Base-by-base conservation (phyloP, 257 asterid genomes). In the Anisodus tanguticus region DNA sequence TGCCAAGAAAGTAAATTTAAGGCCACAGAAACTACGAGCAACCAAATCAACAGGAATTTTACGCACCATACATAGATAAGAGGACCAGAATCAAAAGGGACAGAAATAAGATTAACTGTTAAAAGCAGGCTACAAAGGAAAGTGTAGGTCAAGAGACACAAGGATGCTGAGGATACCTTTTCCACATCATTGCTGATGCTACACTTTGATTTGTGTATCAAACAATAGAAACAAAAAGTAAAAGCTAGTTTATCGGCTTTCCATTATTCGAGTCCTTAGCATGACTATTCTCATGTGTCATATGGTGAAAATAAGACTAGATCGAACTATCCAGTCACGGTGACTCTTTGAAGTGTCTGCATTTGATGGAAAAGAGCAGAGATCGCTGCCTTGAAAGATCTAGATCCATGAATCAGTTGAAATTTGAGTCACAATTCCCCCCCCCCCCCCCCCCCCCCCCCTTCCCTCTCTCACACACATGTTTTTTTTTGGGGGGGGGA, bases 1-100 rank as follows among this genome's bases (percentile, higher is more conserved):
- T 97, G 87, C 71, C 89, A 88, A 64, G 86, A 83, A 55, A 82
- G 22, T 15, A 82, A 81, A 37, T 54, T 74, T 70, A 31, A 88
- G 66, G 79, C 81, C 55, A 54, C 86, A 60, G 22, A 80, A 60
- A n/a, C 16, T 47, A 55, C 11, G 5, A 66, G 82, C 43, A 69
- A 45, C 57, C 57, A 35, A 37, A 53, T 41, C 67, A 39, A 19
- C 59, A 47, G 9, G 81, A 76, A 12, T 51, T 74, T 4, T 76
- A 58, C 17, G n/a, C 81, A 5, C 10, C 59, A 72, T 12, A 49
- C 45, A 76, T 76, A 74, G 63, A 76, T 47, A 74, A 19, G 41
- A 76, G 63, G 63, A 76, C 81, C 64, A 53, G 49, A 76, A 53
- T 53, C 47, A 53, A 76, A 74, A 3, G 53, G 49, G 63, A 26